Evolutionary conservation across 805 yeast species (phyloP), one percentile per base, ranked within the genome.

Genomic region (Starmerella tilneyi): DNA sequence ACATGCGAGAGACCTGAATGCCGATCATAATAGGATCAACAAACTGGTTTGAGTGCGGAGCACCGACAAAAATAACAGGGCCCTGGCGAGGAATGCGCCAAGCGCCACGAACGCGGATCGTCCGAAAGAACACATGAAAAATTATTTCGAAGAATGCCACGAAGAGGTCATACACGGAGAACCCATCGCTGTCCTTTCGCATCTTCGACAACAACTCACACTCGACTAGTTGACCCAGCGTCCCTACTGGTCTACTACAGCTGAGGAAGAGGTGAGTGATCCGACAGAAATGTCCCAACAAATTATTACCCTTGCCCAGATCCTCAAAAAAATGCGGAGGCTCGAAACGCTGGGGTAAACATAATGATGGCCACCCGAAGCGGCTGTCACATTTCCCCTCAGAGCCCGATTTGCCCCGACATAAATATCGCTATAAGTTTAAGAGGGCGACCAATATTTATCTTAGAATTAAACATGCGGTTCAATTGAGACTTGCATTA

Each of bases 1-100:
- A 72, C 46, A 76, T 77, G 41, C 69, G 67, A 55, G 78, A 74
- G 21, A 84, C 89, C 59, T 82, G 89, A 38, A 82, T 79, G 82
- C 84, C 79, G 38, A 92, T 68, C 42, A 92, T 73, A 40, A 88
- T 75, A 2, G 92, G 89, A 53, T 78, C 84, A 27, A 88, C 85
- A 59, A 88, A 88, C 64, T 86, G 95, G 63, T 85, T 85, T n/a
- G 95, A 94, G 66, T 89, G 98, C 1, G 97, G 97, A 2, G 96
- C 98, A 9, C 92, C 94, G 28, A 92, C 97, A 51, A 92, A 80
- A 44, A 89, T 81, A 8, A 86, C 79, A 0, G 97, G 89, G 0
- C 96, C 96, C 9, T 72, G 63, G 24, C 72, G 69, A 12, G 82
- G 81, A 41, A 76, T 71, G 38, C 74, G 73, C 64, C 76, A 84